phyloP scores from a whole-genome alignment of 2,329 filamentous ascomycete species.

The Diaporthe destruens region DNA sequence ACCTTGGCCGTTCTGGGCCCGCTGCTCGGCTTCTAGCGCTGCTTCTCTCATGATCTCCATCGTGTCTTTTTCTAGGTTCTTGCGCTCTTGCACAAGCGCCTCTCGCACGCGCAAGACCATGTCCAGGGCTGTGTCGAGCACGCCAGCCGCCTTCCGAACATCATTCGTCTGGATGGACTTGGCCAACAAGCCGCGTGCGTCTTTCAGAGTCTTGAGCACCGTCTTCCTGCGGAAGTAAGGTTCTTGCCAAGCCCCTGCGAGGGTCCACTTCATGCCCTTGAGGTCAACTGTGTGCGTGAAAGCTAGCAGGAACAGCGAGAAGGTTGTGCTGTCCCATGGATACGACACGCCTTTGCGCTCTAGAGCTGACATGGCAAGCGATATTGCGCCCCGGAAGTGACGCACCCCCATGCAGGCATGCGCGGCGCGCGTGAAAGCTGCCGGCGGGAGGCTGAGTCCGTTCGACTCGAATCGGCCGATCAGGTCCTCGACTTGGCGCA shows the following conservation, averaged over 20 bases:
- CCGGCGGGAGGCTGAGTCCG: conserved; percentile 45
- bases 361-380: conserved; percentile 48
- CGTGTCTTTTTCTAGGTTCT: conserved; percentile 44
- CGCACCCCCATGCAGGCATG: conserved; percentile 46
- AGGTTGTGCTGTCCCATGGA: conserved; percentile 50
- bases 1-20: conserved; percentile 9
- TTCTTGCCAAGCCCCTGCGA: conserved; percentile 43
- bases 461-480: conserved; percentile 44
- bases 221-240: conserved; percentile 43
- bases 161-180: conserved; percentile 30
- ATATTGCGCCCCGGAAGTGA: conserved; percentile 48
- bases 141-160: conserved; percentile 36
- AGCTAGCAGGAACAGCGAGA: conserved; percentile 48
- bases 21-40: conserved; percentile 46
- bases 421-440: conserved; percentile 50
- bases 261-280: conserved; percentile 44
- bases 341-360: conserved; percentile 39
- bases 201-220: conserved; percentile 44
- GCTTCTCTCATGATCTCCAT: conserved; percentile 50
- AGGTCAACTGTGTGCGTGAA: conserved; percentile 48
- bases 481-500: conserved; percentile 43
- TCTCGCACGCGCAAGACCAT: conserved; percentile 43
- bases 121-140: conserved; percentile 46
- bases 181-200: conserved; percentile 44
- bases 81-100: conserved; percentile 42